Evolutionary conservation across 1,284 basidiomycete genomes (phyloP), one percentile per base, ranked within the genome.

Genomic region (Trichosporon sp.): DNA sequence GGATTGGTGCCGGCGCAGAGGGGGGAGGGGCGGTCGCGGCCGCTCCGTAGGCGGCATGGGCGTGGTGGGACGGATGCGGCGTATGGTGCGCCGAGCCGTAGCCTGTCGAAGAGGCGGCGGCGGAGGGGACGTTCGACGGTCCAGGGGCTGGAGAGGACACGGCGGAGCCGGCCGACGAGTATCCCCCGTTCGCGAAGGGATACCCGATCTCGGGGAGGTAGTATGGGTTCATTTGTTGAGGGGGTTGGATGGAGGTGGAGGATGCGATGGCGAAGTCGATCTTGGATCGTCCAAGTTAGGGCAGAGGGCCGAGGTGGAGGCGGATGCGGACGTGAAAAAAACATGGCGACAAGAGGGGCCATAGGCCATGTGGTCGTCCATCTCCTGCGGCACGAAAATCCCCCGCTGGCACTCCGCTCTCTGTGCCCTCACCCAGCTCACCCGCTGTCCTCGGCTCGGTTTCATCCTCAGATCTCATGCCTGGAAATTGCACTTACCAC

Each of bases 131-230:
- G 19, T 63, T 63, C 16, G 31, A 35, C 12, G 65, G 37, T 10
- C 64, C 69, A 19, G 90, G 95, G 0, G 94, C 94, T 0, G 87
- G 94, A 48, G 92, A 94, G 71, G 92, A 93, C 59, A 79, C 75
- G 21, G 73, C 75, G 6, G 71, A 43, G 1, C 75, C 65, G 1
- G 73, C 67, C 1, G 37, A 40, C 21, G 59, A 66, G 73, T 74
- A 74, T 19, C 66, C 68, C 51, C 71, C 68, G 51, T 66, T 68
- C 19, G 43, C 38, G 68, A 74, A 74, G 8, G 46, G n/a, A n/a
- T 67, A 54, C 43, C 65, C 61, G 16, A 72, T 71, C 63, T 54
- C 46, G 35, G 70, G 59, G 31, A 74, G 70, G 73, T 74, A 74
- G 70, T 74, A 74, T 4, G 73, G 70, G 67, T 74, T 74, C 73